Evolutionary conservation across 2,329 filamentous ascomycete species (phyloP).

Genomic region (Calonectria hongkongensis): DNA sequence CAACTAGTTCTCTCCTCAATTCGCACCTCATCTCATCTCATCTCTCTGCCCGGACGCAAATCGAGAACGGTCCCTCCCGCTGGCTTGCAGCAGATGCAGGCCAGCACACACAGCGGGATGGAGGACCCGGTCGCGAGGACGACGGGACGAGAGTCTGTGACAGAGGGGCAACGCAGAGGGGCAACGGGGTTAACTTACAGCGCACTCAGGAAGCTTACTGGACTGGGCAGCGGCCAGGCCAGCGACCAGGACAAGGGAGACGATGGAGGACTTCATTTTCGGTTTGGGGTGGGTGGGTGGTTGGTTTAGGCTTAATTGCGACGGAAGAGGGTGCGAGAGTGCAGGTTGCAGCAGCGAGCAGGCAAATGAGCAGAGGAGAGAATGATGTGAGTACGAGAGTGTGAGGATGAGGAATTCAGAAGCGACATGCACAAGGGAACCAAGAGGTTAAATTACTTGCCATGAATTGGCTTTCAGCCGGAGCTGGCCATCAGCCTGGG

Average conservation of each 20-base stretch:
- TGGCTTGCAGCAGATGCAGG: not conserved
- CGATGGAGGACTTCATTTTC: slow-evolving; percentile 61
- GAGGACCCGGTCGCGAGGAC: too few species aligned
- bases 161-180: not conserved
- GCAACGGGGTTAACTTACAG: slow-evolving; percentile 57
- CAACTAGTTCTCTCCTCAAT: not conserved
- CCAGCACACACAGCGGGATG: slow-evolving; percentile 12
- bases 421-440: not conserved
- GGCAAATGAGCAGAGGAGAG: not conserved
- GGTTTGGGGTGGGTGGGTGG: slow-evolving; percentile 4
- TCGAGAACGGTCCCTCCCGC: not conserved
- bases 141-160: not conserved
- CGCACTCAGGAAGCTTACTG: slow-evolving; percentile 60
- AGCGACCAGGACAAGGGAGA: slow-evolving; percentile 56
- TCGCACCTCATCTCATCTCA: not conserved
- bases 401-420: not conserved
- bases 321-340: not conserved
- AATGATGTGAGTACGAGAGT: too few species aligned
- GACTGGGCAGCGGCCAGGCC: slow-evolving; percentile 60
- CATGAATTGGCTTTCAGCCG: slow-evolving; percentile 19
- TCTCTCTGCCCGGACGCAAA: slow-evolving; percentile 8
- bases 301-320: not conserved
- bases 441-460: slow-evolving; percentile 31
- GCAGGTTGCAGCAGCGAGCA: not conserved
- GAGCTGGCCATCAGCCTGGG: slow-evolving; percentile 22